phyloP scores from a whole-genome alignment of 1,284 basidiomycete genomes.

The Ustilago cynodontis region DNA sequence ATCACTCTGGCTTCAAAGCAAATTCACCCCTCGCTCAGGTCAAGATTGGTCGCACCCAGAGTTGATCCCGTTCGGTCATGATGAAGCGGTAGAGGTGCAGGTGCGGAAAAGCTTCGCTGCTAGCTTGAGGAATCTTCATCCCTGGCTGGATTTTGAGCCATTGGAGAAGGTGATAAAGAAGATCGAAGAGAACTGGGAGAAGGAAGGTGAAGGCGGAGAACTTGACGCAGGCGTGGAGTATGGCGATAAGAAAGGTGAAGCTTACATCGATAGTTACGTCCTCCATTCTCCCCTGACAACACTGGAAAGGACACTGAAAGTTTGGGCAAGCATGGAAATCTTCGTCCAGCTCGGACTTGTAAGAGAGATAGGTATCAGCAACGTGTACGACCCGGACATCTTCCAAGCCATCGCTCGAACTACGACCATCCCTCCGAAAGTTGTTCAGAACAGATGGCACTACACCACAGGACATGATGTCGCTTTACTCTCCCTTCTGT shows the following conservation, averaged over 20 bases:
- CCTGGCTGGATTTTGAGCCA: conserved; percentile 40
- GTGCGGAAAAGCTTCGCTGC: conserved; percentile 51
- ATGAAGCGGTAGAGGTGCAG: conserved; percentile 53
- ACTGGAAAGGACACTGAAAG: conserved; percentile 59
- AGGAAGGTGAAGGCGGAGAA: conserved; percentile 2
- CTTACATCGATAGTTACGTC: conserved; percentile 64
- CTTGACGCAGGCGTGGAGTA: conserved; percentile 42
- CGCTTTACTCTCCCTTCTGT: conserved; percentile 59
- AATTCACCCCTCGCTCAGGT: conserved; percentile 62
- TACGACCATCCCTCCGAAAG: conserved; percentile 44
- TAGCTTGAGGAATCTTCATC: conserved; percentile 53
- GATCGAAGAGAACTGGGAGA: conserved; percentile 23
- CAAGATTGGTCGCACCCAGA: conserved; percentile 55
- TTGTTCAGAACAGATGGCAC: conserved; percentile 69
- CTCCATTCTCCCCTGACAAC: conserved; percentile 62
- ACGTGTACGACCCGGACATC: conserved; percentile 66
- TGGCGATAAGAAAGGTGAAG: conserved; percentile 34
- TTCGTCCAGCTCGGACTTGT: conserved; percentile 61
- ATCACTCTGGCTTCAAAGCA: conserved; percentile 66
- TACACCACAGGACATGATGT: conserved; percentile 66
- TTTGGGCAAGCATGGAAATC: conserved; percentile 63
- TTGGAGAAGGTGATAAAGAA: conserved; percentile 17
- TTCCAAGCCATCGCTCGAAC: conserved; percentile 50
- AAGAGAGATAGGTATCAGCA: conserved; percentile 58
- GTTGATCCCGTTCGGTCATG: conserved; percentile 50